These are phyloP conservation scores for Crithidia bombi DNA, from an alignment of 208 protist genomes.

Conservation along the genomic window DNA sequence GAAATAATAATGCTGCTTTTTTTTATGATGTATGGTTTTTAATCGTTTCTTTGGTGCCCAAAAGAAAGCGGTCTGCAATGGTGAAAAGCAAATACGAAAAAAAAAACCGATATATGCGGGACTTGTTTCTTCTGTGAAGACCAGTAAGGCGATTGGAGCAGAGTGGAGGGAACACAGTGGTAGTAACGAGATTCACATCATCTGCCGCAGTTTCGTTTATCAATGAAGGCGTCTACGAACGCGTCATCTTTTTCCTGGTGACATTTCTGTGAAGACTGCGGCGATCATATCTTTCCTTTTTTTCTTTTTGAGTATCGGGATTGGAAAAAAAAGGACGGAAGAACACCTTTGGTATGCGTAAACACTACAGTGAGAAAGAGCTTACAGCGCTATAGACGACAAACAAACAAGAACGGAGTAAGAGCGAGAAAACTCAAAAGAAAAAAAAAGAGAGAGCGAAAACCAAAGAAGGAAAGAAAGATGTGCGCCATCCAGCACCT, in stretches of 20 bases:
- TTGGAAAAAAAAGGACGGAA: too few relatives aligned
- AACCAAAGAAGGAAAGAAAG: neutral
- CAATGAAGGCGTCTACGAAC: too few relatives aligned
- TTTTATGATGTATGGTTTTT: neutral
- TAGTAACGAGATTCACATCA: too few relatives aligned
- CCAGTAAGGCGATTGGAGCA: too few relatives aligned
- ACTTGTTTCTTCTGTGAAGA: too few relatives aligned
- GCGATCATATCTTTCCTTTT: neutral
- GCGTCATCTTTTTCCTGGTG: neutral
- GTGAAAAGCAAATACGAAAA: neutral
- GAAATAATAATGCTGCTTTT: neutral
- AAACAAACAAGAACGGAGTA: neutral
- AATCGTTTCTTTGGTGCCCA: too few relatives aligned
- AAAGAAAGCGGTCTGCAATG: neutral
- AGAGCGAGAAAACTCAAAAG: neutral
- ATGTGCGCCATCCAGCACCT: neutral
- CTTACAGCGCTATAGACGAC: too few relatives aligned
- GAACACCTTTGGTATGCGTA: too few relatives aligned
- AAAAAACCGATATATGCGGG: neutral
- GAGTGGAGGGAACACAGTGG: too few relatives aligned
- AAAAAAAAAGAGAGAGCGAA: neutral
- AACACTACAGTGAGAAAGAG: too few relatives aligned
- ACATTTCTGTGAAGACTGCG: neutral
- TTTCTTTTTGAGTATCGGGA: too few relatives aligned
- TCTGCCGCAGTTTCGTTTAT: too few relatives aligned